Evolutionary conservation across 495 filamentous ascomycete genomes (phyloP), one percentile per base, ranked within the genome.

Genomic region (Massariosphaeria phaeospora): DNA sequence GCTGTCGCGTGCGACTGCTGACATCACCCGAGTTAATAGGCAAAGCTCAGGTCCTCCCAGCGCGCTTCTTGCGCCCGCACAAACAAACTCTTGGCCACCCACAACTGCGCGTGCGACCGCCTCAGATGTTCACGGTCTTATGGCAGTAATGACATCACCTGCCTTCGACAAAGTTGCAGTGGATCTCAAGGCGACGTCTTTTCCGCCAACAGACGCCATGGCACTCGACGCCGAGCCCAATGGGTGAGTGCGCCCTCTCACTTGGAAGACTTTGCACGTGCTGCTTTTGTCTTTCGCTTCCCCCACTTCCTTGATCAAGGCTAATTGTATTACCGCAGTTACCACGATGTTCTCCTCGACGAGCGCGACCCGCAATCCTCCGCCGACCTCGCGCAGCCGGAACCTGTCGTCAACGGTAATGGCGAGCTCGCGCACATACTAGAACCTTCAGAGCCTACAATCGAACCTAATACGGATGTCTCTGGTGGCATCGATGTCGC

Each of bases 71-170:
- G 48, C 49, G 15, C 49, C 42, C 35, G 25, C 29, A 34, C 27
- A 52, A 25, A 43, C 10, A 13, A 3, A 23, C 40, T 29, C 34
- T 42, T 26, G n/a, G n/a, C n/a, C n/a, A n/a, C n/a, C n/a, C n/a
- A n/a, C n/a, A n/a, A n/a, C n/a, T n/a, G 26, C n/a, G 13, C 50
- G 36, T 26, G 25, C 26, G 17, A 47, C 43, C 27, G 11, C 26
- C 43, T 15, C 34, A n/a, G 26, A 47, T 41, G 27, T 62, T 55
- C 36, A 63, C 59, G 61, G 61, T 45, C 61, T 24, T 52, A 72
- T 79, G 74, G 72, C 73, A 69, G 70, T 75, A 47, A 81, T 83
- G 78, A 72, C 77, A n/a, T 74, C 79, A 48, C 72, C 61, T n/a
- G 49, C 60, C 24, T 43, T 63, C 44, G 60, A 63, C 20, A 54